Evolutionary conservation across 306 rosid species (phyloP).

Genomic region (Dalbergia cultrata): DNA sequence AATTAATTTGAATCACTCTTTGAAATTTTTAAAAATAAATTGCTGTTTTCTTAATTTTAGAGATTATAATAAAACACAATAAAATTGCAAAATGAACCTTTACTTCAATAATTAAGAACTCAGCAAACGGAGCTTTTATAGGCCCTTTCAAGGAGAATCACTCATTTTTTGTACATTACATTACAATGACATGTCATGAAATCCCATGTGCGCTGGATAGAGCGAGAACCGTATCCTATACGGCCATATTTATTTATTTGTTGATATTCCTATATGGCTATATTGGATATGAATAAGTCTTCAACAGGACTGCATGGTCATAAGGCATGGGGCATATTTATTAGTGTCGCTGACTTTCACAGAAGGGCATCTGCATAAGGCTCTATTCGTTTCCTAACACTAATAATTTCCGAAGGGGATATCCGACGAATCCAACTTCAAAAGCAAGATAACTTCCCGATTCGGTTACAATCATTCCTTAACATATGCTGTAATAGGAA

Average conservation of each 20-base stretch:
- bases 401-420: constrained; percentile 16
- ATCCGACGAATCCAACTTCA: constrained; percentile 18
- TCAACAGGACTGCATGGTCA: constrained; percentile 35
- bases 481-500: neutral
- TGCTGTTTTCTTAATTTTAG: too few species aligned
- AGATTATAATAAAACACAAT: too few species aligned
- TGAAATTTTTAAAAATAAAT: too few species aligned
- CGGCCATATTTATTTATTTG: too few species aligned
- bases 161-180: neutral
- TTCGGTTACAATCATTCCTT: neutral
- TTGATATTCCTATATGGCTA: too few species aligned
- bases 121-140: too few species aligned
- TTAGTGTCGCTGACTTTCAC: constrained; percentile 44
- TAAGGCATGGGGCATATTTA: constrained; percentile 19
- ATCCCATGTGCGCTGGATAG: constrained; percentile 7
- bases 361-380: constrained; percentile 15
- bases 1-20: too few species aligned
- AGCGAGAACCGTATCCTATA: constrained; percentile 19
- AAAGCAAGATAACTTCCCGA: constrained; percentile 32
- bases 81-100: too few species aligned
- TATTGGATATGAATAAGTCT: neutral
- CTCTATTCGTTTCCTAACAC: constrained; percentile 10
- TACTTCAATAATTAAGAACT: too few species aligned
- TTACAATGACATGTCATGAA: neutral
- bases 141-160: neutral